These are phyloP conservation scores for Lumnitzera littorea DNA, from an alignment of 345 rosid genomes.

Conservation along the genomic window DNA sequence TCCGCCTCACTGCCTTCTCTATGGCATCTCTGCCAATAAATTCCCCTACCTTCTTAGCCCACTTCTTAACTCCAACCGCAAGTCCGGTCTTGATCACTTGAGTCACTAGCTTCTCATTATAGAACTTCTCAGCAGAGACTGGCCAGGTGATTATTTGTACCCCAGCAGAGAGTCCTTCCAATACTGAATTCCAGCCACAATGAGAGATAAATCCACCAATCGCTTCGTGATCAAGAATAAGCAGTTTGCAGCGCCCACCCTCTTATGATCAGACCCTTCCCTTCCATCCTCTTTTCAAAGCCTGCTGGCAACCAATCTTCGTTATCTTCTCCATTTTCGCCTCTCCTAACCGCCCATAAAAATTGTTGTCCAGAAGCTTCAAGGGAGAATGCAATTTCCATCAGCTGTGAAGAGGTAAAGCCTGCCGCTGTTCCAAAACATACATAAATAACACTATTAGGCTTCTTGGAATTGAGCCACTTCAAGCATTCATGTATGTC, in stretches of 20 bases:
- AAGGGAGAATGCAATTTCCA: no score
- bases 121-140: neutral
- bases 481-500: no score
- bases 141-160: conserved; percentile 1
- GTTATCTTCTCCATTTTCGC: neutral
- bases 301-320: neutral
- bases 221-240: conserved; percentile 16
- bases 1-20: no score
- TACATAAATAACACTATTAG: no score
- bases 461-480: no score
- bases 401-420: no score
- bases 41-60: no score
- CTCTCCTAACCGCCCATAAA: no score
- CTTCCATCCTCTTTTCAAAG: conserved; percentile 21
- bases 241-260: conserved; percentile 16
- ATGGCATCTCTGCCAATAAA: no score
- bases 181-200: no score
- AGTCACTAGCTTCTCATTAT: neutral
- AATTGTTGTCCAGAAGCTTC: no score
- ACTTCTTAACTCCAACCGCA: neutral
- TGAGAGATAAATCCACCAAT: conserved; percentile 5
- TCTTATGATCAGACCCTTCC: neutral
- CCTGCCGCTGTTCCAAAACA: no score
- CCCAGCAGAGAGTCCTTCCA: conserved; percentile 4
- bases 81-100: neutral